phyloP scores from a whole-genome alignment of 345 rosid species.

The Heritiera fomes region DNA sequence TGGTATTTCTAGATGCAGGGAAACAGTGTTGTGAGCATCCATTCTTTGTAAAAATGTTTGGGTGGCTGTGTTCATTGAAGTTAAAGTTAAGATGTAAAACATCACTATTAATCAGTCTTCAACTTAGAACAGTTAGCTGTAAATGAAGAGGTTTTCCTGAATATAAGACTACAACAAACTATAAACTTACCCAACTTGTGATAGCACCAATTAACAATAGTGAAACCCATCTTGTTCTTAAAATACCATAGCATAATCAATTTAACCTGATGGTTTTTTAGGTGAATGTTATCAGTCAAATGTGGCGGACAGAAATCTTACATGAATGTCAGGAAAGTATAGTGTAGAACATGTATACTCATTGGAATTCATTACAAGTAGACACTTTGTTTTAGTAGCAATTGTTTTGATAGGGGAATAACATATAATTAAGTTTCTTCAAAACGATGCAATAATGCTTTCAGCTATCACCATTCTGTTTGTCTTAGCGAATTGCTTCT shows the following conservation, averaged over 20 bases:
- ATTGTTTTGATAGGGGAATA: background rate
- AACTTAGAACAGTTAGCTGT: background rate
- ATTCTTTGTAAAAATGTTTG: background rate
- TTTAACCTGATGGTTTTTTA: background rate
- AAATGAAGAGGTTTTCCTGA: background rate
- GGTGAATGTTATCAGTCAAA: background rate
- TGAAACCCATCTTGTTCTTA: background rate
- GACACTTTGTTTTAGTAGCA: background rate
- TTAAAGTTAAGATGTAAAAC: background rate
- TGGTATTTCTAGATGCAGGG: background rate
- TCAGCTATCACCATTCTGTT: slow-evolving; percentile 14
- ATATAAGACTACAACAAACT: background rate
- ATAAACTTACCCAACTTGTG: background rate
- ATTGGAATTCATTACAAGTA: background rate
- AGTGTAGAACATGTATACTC: background rate
- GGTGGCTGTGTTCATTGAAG: background rate
- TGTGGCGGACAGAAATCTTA: background rate
- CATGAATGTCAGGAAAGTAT: background rate
- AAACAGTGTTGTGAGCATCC: background rate
- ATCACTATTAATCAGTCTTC: background rate
- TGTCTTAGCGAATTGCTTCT: slow-evolving; percentile 20
- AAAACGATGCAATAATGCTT: background rate
- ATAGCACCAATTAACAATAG: background rate
- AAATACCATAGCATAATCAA: background rate
- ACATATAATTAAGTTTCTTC: slow-evolving; percentile 4